Conservation (phyloP, 345 rosid species). For the Draba incana region DNA sequence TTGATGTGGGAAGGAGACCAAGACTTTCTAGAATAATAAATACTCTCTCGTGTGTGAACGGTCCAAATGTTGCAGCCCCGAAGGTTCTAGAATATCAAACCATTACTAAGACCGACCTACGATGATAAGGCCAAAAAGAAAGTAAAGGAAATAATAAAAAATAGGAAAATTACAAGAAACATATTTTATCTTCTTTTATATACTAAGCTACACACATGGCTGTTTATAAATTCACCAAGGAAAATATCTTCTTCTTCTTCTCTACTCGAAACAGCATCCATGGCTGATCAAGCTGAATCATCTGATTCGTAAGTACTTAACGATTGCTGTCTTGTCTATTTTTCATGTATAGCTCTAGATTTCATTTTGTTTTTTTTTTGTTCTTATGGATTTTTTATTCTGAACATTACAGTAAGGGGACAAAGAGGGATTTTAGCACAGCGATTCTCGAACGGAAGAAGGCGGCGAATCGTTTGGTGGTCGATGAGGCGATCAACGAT, state of each 20-base stretch:
- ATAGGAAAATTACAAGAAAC: constrained; percentile 23
- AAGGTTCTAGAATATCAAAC: constrained; percentile 10
- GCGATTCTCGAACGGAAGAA: constrained; percentile 78
- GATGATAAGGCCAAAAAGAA: not conserved
- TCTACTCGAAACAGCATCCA: constrained; percentile 22
- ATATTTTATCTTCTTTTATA: constrained; percentile 5
- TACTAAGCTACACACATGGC: constrained; percentile 10
- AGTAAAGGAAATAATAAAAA: not conserved
- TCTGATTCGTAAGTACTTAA: constrained; percentile 58
- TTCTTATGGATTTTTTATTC: not conserved
- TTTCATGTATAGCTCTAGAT: not conserved
- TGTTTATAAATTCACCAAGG: not conserved
- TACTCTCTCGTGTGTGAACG: not conserved
- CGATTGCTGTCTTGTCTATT: not conserved
- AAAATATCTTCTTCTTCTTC: constrained; percentile 19
- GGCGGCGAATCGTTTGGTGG: constrained; percentile 64
- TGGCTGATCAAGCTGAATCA: constrained; percentile 54
- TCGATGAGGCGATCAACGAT: constrained; percentile 71
- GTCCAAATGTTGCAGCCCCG: not conserved
- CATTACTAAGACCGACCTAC: constrained; percentile 16
- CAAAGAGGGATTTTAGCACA: constrained; percentile 68
- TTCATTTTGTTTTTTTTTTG: not conserved
- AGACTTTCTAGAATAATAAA: too few species aligned
- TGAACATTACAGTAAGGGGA: constrained; percentile 48
- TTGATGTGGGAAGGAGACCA: too few species aligned